Conservation (phyloP, 306 rosid species). For the Clitoria ternatea region DNA sequence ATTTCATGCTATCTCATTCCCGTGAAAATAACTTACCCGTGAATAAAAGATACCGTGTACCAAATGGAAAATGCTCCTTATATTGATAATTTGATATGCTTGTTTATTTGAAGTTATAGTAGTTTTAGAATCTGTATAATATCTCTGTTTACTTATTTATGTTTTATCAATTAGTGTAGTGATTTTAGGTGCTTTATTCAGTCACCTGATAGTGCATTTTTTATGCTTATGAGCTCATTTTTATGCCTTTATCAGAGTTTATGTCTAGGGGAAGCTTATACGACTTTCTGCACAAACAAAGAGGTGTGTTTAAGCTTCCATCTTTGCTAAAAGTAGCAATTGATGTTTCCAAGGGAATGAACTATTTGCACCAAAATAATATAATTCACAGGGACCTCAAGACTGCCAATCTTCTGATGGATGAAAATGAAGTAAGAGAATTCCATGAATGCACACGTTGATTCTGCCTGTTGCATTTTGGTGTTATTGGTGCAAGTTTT, state of each 20-base stretch:
- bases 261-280: slow-evolving; percentile 94
- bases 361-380: slow-evolving; percentile 94
- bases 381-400: slow-evolving; percentile 99
- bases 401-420: slow-evolving; percentile 99
- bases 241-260: slow-evolving; percentile 68
- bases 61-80: too few relatives aligned
- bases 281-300: slow-evolving; percentile 94
- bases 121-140: slow-evolving; percentile 23
- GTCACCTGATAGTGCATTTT: slow-evolving; percentile 26
- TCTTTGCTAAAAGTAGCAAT: slow-evolving; percentile 90
- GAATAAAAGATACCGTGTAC: too few relatives aligned
- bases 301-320: slow-evolving; percentile 85
- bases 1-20: too few relatives aligned
- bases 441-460: slow-evolving; percentile 26
- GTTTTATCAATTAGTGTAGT: slow-evolving; percentile 17
- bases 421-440: slow-evolving; percentile 86
- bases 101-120: neutral
- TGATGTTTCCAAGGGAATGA: slow-evolving; percentile 96
- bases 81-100: too few relatives aligned
- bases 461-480: slow-evolving; percentile 19
- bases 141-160: slow-evolving; percentile 13
- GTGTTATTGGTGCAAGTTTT: slow-evolving; percentile 19
- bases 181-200: slow-evolving; percentile 27
- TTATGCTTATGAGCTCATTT: slow-evolving; percentile 35
- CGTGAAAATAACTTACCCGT: too few relatives aligned